These are phyloP conservation scores for Tulasnella sp. DNA, from an alignment of 768 basidiomycete genomes.

Conservation along the genomic window DNA sequence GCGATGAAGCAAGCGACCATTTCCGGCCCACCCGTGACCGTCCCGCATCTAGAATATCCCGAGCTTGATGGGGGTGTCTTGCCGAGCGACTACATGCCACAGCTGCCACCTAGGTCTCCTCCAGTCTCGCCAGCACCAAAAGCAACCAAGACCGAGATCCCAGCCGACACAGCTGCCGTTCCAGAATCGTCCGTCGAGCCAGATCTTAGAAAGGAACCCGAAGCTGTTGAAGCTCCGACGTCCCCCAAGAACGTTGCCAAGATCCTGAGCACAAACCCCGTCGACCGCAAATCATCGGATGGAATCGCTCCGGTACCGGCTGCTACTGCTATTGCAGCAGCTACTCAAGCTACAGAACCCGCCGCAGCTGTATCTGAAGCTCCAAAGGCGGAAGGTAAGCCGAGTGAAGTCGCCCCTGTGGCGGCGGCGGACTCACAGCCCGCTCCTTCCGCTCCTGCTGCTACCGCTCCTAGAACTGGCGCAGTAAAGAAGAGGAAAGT, in stretches of 20 bases:
- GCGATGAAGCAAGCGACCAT: slow-evolving; percentile 6
- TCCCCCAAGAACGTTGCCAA: slow-evolving; percentile 18
- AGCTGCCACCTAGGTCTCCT: not conserved
- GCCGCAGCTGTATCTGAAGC: not conserved
- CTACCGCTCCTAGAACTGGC: not conserved
- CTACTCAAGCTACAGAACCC: not conserved
- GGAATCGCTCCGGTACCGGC: not conserved
- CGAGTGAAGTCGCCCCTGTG: not conserved
- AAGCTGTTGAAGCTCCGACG: not conserved
- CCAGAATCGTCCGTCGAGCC: not conserved
- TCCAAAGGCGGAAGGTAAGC: slow-evolving; percentile 17
- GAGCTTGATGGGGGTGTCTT: not conserved
- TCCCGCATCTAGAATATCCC: not conserved
- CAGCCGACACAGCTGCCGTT: not conserved
- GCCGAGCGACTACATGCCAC: not conserved
- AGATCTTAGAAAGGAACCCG: not conserved
- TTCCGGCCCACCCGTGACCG: not conserved
- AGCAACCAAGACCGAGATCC: not conserved
- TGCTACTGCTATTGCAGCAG: not conserved
- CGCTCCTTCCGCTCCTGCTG: slow-evolving; percentile 9
- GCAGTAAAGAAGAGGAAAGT: slow-evolving; percentile 2
- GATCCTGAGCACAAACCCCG: slow-evolving; percentile 16
- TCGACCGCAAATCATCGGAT: not conserved
- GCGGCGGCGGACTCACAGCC: slow-evolving; percentile 14
- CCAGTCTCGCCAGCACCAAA: not conserved